Evolutionary conservation across 2,329 filamentous ascomycete species (phyloP), one percentile per base, ranked within the genome.

Genomic region (Aspergillus alliaceus): DNA sequence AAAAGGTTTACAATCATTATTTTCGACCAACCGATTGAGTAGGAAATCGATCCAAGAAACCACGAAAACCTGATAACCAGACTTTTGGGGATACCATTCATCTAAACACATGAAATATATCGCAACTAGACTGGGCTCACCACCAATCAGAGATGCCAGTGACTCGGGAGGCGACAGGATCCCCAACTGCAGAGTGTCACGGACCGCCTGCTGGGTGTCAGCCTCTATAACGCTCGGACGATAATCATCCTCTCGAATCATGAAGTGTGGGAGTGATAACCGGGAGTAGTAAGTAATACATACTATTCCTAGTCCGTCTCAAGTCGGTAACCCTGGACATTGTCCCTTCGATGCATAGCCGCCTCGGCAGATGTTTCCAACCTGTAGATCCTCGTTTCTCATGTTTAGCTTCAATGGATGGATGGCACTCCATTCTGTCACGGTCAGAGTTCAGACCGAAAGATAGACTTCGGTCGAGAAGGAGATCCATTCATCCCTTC

Each of bases 141-240:
- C 53, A 22, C 58, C 55, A 60, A 64, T 64, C 62, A 62, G 29
- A 31, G 32, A 51, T 44, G 52, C 51, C 54, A 55, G 39, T 32
- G 40, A 48, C 51, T 61, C 64, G 62, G 64, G 58, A 67, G 53
- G 58, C 59, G 58, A 65, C 65, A 64, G 63, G 58, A 62, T 12
- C 59, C 31, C 34, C 31, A 44, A 51, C 58, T 62, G 64, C 63
- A 65, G 47, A 53, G 64, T 64, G 62, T 65, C 65, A 67, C 64
- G 65, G 65, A 67, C 65, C 64, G 60, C 63, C 53, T 59, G 53
- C 53, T 54, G 62, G 40, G 48, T 60, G 57, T 62, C 62, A 63
- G 59, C 56, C 48, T 32, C 52, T 47, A 34, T 46, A 49, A 61
- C 61, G 64, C 63, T 65, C 58, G 56, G 61, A 63, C 58, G 44